Evolutionary conservation across 257 asterid genomes (phyloP), one percentile per base, ranked within the genome.

Genomic region (Parsonsia alboflavescens): DNA sequence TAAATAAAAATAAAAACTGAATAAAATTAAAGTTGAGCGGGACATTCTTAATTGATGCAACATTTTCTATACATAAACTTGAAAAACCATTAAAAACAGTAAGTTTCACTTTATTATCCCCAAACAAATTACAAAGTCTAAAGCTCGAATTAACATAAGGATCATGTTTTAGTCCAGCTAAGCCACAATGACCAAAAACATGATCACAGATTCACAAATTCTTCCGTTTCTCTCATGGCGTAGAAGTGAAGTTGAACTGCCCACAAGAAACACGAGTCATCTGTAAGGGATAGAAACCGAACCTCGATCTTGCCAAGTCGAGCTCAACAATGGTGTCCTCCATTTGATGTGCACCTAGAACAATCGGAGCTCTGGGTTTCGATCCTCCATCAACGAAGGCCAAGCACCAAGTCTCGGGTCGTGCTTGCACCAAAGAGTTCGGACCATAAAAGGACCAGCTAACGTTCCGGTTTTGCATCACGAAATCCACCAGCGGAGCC

Each of bases 331-430:
- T 59, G 46, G 48, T 75, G 58, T 81, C 79, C 54, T 79, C 79
- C 62, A 84, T 24, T 46, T 84, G 88, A 63, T 45, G 73, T 30
- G 81, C 72, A n/a, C 86, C 86, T 11, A 84, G 44, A 4, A 81
- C 81, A 61, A 84, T 68, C 4, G 84, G 46, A 62, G 82, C 75
- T 48, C 63, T 82, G 1, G 82, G 76, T 48, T 58, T 74, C 16
- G 0, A 21, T 73, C 88, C 88, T 53, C 84, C 88, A 33, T 84
- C 80, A 19, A 84, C 79, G 42, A 84, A 81, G 9, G 86, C 85
- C 36, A 84, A 75, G 56, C 88, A 81, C n/a, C 70, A 76, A 28
- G 70, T 73, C 15, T 79, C 81, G 2, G 67, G 63, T 24, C 79
- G 46, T 6, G 77, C 86, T 62, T 77, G 44, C 15, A 84, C 67